Evolutionary conservation across 106 monocot species (phyloP).

Genomic region (Alisma plantagoaquatica): DNA sequence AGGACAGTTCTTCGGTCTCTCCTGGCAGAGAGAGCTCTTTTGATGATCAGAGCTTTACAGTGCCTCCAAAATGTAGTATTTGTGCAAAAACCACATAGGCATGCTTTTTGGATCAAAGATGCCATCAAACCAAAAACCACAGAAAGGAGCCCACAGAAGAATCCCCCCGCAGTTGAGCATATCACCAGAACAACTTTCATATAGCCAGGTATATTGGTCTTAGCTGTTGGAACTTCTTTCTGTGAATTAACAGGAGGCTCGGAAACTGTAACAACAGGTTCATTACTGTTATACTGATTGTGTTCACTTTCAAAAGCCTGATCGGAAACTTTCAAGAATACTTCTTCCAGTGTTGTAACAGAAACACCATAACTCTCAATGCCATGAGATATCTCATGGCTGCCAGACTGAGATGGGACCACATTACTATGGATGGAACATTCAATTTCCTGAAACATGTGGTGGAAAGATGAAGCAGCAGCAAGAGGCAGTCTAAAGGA

Average conservation of each 20-base stretch:
- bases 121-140: slow-evolving; percentile 32
- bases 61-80: slow-evolving; percentile 60
- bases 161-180: slow-evolving; percentile 27
- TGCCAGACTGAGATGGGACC: neutral
- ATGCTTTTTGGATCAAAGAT: slow-evolving; percentile 27
- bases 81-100: slow-evolving; percentile 36
- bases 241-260: slow-evolving; percentile 19
- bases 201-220: slow-evolving; percentile 6
- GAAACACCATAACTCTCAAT: slow-evolving; percentile 89
- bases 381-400: slow-evolving; percentile 18
- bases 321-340: slow-evolving; percentile 76
- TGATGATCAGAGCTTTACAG: slow-evolving; percentile 63
- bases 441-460: slow-evolving; percentile 88
- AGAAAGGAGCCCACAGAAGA: slow-evolving; percentile 23
- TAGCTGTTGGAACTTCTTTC: slow-evolving; percentile 15
- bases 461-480: slow-evolving; percentile 61
- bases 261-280: slow-evolving; percentile 10
- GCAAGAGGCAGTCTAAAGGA: slow-evolving; percentile 78
- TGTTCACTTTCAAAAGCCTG: slow-evolving; percentile 30
- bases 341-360: slow-evolving; percentile 87
- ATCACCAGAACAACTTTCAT: slow-evolving; percentile 22
- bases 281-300: slow-evolving; percentile 11
- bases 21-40: slow-evolving; percentile 58
- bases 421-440: slow-evolving; percentile 33
- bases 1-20: slow-evolving; percentile 74